Base-by-base conservation (phyloP, 371 early-diverging fungal genomes). In the Actinomucor elegans region DNA sequence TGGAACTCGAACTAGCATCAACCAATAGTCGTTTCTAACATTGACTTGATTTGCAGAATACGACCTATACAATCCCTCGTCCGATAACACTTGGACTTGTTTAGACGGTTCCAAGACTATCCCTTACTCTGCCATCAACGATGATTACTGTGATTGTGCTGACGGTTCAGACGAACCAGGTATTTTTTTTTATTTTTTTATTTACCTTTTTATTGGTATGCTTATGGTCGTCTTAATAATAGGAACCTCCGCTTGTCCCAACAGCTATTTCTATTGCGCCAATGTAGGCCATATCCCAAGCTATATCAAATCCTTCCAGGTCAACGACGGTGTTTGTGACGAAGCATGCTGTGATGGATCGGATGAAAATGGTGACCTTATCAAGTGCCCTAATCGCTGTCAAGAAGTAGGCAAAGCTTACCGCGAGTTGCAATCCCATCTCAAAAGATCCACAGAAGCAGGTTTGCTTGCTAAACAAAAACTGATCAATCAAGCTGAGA, bases 141-240 rank as follows among this genome's bases (percentile, higher is more conserved):
- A 95, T 67, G 94, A 96, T 67, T 97, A 91, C 63, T 97, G 98
- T 69, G 96, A 97, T 72, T 97, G 98, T 56, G 62, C 70, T 27
- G 98, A 97, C 67, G 96, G 96, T 6, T 91, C 91, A 11, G 98
- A 97, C 69, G 98, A 97, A 57, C 94, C 95, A 50, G 98, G 95
- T 81, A 72, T 18, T 36, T 20, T 3, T 32, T 21, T 21, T 10
- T 34, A 17, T 34, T 33, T 44, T 28, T 27, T 2, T 0, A 17
- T 29, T n/a, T n/a, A n/a, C n/a, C n/a, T n/a, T n/a, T n/a, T n/a
- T n/a, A n/a, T 31, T n/a, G n/a, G n/a, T n/a, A n/a, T n/a, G n/a
- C 31, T 31, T 31, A 7, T 31, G 5, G 31, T 7, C 31, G 11
- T 31, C 11, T 31, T 31, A 31, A 7, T 31, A 35, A 29, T 36